Evolutionary conservation across 1,284 basidiomycete species (phyloP).

Genomic region (Tausonia pullulans): DNA sequence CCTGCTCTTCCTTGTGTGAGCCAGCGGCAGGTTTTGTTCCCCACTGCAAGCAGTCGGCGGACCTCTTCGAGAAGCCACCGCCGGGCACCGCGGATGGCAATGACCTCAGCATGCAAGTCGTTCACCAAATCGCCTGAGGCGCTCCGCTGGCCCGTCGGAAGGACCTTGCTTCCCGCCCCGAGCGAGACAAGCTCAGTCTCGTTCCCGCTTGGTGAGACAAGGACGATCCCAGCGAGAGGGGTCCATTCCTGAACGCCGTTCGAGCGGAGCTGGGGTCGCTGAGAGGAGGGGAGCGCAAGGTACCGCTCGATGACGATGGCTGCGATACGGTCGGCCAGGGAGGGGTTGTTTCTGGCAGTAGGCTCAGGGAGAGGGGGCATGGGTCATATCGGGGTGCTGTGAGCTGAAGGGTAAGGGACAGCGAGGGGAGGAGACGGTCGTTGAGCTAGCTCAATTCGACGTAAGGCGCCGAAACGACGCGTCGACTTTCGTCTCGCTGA

Average conservation of each 20-base stretch:
- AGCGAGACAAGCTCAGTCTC: slow-evolving; percentile 43
- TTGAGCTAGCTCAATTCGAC: too few relatives aligned
- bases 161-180: slow-evolving; percentile 77
- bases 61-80: slow-evolving; percentile 68
- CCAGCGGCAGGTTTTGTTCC: too few relatives aligned
- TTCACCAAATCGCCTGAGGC: slow-evolving; percentile 68
- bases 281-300: slow-evolving; percentile 26
- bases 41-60: not conserved
- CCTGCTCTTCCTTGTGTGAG: slow-evolving; percentile 6
- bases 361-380: too few relatives aligned
- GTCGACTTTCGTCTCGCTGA: too few relatives aligned
- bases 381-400: too few relatives aligned
- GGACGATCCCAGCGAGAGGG: slow-evolving; percentile 30
- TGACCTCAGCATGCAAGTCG: slow-evolving; percentile 81
- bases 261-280: slow-evolving; percentile 29
- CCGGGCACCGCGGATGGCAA: slow-evolving; percentile 65
- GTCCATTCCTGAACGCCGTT: slow-evolving; percentile 36
- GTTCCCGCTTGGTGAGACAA: not conserved
- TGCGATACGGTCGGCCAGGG: not conserved
- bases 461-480: too few relatives aligned
- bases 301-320: slow-evolving; percentile 20
- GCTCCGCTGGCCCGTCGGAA: slow-evolving; percentile 55
- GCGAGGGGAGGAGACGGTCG: too few relatives aligned
- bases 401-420: too few relatives aligned
- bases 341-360: too few relatives aligned